Evolutionary conservation across 768 basidiomycete genomes (phyloP), one percentile per base, ranked within the genome.

Genomic region (Chalciporus chontae): DNA sequence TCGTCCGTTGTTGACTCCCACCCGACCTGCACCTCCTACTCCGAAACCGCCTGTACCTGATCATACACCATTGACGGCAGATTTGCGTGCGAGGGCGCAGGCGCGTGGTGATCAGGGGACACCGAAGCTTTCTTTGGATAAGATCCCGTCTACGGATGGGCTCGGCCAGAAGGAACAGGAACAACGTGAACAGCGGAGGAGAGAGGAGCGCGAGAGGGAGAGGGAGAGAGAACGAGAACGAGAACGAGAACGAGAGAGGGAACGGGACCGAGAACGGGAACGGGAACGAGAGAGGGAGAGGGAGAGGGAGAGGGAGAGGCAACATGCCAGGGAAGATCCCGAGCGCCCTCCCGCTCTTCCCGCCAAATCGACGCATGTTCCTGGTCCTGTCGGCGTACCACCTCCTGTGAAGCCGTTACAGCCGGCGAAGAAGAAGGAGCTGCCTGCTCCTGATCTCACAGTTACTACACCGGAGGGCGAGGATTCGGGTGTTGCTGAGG

Each of bases 361-460:
- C n/a, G 56, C 70, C 14, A 77, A 75, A 59, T 69, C 72, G 21
- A 57, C 63, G 0, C 69, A 78, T 17, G 75, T 68, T 1, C 38
- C 63, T 11, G 79, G 75, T 2, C 62, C 78, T 11, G 77, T 79
- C 42, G 82, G 77, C 13, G 69, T 79, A 3, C 78, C 85, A 3
- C 78, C 81, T 0, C 74, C 79, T 1, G 81, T 91, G 29, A 84
- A 89, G 59, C 89, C 90, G 0, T 69, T 93, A 50, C 88, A 90
- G 62, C 80, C 87, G 0, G 63, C 69, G 27, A 90, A 89, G 76
- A 90, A 88, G 71, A 69, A 72, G 40, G 69, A 70, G 0, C 40
- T 29, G 1, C 32, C 50, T 0, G 37, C 65, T 2, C 74, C 73
- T 2, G 62, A 69, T 19, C 75, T 86, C 17, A 83, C 79, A 42